A percentile compares a stretch with the other conserved stretches of the same genome.
Evolutionary conservation across 768 basidiomycete species (phyloP).

Genomic region (Mycena maculata): DNA sequence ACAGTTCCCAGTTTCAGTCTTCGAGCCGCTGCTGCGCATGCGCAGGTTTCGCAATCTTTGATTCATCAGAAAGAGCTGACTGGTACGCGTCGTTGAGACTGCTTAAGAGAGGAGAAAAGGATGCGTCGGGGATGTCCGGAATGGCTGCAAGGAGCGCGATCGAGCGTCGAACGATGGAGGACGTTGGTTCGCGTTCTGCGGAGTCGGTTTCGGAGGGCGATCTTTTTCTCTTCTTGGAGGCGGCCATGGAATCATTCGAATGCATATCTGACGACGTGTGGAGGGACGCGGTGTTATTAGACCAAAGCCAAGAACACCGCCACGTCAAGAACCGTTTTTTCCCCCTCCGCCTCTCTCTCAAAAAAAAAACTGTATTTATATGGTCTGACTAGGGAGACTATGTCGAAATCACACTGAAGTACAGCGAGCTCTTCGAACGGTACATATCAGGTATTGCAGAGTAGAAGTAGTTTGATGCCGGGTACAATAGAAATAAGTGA

Average conservation of each 20-base stretch:
- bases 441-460: conserved; percentile 9
- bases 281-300: conserved; percentile 9
- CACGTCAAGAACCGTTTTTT: too few species aligned
- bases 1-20: conserved; percentile 28
- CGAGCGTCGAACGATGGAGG: conserved; percentile 19
- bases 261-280: conserved; percentile 11
- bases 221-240: conserved; percentile 17
- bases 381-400: too few species aligned
- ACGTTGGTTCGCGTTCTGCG: conserved; percentile 9
- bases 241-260: background rate
- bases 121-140: conserved; percentile 10
- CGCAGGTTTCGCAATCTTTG: background rate
- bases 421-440: background rate
- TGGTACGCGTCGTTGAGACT: conserved; percentile 9
- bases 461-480: conserved; percentile 11
- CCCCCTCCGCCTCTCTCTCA: too few species aligned
- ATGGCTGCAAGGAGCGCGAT: conserved; percentile 12
- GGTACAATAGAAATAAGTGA: conserved; percentile 33
- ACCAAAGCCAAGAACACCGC: background rate
- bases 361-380: too few species aligned
- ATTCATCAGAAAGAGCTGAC: conserved; percentile 11
- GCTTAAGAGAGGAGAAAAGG: conserved; percentile 5
- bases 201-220: background rate
- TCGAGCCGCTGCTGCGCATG: background rate
- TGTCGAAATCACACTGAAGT: too few species aligned